A percentile compares a stretch with the other conserved stretches of the same genome.
These are phyloP conservation scores for Cladobotryum mycophilum DNA, from an alignment of 2,329 filamentous ascomycete species.

Conservation along the genomic window DNA sequence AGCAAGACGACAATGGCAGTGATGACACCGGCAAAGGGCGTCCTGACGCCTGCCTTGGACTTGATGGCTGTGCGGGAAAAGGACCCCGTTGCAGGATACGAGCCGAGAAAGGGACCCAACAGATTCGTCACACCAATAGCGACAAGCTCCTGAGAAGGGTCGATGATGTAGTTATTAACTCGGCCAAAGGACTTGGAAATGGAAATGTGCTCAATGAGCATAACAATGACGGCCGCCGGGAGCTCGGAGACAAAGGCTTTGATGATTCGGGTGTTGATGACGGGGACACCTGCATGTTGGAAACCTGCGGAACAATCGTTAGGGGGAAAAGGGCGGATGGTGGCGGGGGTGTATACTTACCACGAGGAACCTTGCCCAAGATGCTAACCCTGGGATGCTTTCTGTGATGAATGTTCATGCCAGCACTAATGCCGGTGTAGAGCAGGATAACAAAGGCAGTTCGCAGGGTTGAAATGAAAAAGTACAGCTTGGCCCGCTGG, in stretches of 20 bases:
- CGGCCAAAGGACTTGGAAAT: slow-evolving; percentile 78
- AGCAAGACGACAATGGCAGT: slow-evolving; percentile 76
- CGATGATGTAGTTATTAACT: slow-evolving; percentile 74
- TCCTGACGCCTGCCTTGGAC: slow-evolving; percentile 86
- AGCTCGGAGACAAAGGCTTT: slow-evolving; percentile 57
- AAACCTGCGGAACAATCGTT: slow-evolving; percentile 46
- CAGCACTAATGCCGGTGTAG: slow-evolving; percentile 71
- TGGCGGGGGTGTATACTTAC: slow-evolving; percentile 28
- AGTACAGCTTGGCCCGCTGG: slow-evolving; percentile 61
- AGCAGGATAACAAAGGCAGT: slow-evolving; percentile 76
- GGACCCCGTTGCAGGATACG: slow-evolving; percentile 80
- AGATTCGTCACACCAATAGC: slow-evolving; percentile 71
- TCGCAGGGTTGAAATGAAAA: slow-evolving; percentile 71
- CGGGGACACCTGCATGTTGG: slow-evolving; percentile 60
- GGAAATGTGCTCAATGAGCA: slow-evolving; percentile 75
- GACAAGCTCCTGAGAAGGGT: slow-evolving; percentile 73
- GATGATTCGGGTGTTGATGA: slow-evolving; percentile 55
- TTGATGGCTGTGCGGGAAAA: slow-evolving; percentile 92
- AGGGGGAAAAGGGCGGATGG: not conserved
- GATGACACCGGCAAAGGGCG: slow-evolving; percentile 78
- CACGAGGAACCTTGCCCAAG: slow-evolving; percentile 63
- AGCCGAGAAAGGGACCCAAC: slow-evolving; percentile 72
- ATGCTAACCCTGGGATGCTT: slow-evolving; percentile 56
- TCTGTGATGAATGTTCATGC: slow-evolving; percentile 56
- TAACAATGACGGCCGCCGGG: slow-evolving; percentile 68